These are phyloP conservation scores for Posidonia australis DNA, from an alignment of 106 monocot genomes.

Conservation along the genomic window DNA sequence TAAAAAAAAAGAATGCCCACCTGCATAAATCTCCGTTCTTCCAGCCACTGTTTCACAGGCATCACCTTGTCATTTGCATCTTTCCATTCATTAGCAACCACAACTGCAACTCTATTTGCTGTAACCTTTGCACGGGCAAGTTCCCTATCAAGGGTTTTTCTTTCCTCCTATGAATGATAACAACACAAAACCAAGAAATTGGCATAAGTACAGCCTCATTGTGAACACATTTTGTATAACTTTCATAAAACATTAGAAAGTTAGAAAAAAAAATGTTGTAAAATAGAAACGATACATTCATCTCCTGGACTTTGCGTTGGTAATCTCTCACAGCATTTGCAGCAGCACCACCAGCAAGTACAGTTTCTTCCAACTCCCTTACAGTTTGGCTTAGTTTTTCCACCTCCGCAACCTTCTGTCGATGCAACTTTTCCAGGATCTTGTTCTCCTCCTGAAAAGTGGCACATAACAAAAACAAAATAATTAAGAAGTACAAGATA, in stretches of 20 bases:
- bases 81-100: conserved; percentile 98
- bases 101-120: conserved; percentile 81
- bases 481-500: background rate
- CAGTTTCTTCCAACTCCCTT: conserved; percentile 64
- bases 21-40: conserved; percentile 87
- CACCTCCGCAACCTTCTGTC: conserved; percentile 82
- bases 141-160: conserved; percentile 66
- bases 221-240: too few species aligned
- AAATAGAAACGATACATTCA: conserved; percentile 52
- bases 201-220: background rate
- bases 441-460: conserved; percentile 65
- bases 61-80: conserved; percentile 96
- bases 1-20: conserved; percentile 14
- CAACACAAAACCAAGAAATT: background rate
- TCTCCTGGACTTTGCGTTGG: conserved; percentile 32
- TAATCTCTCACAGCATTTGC: conserved; percentile 90
- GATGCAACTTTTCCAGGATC: conserved; percentile 77
- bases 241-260: background rate
- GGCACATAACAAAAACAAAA: background rate
- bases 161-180: conserved; percentile 51
- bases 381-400: conserved; percentile 66
- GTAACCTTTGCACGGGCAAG: conserved; percentile 82
- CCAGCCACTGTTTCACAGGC: conserved; percentile 96
- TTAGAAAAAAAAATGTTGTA: background rate
- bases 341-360: conserved; percentile 80